These are phyloP conservation scores for Aspergillus intermedius DNA, from an alignment of 2,329 filamentous ascomycete species.

Conservation along the genomic window DNA sequence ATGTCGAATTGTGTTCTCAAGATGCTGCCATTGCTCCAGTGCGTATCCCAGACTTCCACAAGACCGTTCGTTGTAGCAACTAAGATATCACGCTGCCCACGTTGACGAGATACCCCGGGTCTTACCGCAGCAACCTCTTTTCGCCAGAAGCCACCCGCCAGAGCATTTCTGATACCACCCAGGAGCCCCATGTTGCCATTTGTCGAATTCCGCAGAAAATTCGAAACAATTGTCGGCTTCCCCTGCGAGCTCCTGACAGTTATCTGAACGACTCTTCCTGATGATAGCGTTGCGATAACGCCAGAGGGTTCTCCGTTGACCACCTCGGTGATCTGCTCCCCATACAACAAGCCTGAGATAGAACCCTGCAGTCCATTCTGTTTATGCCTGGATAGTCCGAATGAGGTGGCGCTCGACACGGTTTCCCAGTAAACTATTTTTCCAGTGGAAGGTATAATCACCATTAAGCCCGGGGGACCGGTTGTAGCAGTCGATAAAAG, in stretches of 20 bases:
- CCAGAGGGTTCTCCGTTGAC: slow-evolving; percentile 81
- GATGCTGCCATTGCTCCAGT: slow-evolving; percentile 77
- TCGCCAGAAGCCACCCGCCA: slow-evolving; percentile 63
- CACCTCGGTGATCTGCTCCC: slow-evolving; percentile 70
- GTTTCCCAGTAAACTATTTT: slow-evolving; percentile 94
- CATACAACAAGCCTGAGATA: slow-evolving; percentile 67
- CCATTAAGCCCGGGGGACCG: slow-evolving; percentile 77
- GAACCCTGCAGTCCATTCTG: slow-evolving; percentile 70
- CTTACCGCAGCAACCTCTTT: slow-evolving; percentile 76
- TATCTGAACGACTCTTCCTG: slow-evolving; percentile 78
- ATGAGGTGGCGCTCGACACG: slow-evolving; percentile 77
- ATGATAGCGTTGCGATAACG: slow-evolving; percentile 78
- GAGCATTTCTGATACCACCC: slow-evolving; percentile 69
- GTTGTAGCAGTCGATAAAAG: slow-evolving; percentile 72
- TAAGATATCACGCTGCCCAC: slow-evolving; percentile 79
- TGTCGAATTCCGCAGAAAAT: slow-evolving; percentile 62
- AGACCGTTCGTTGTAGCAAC: slow-evolving; percentile 70
- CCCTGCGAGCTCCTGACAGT: slow-evolving; percentile 81
- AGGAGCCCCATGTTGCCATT: slow-evolving; percentile 62
- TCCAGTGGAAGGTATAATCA: slow-evolving; percentile 76
- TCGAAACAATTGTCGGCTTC: slow-evolving; percentile 69
- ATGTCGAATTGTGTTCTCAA: slow-evolving; percentile 66
- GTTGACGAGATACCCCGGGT: slow-evolving; percentile 62
- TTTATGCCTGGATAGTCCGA: slow-evolving; percentile 76
- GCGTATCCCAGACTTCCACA: slow-evolving; percentile 80